Conservation (phyloP, 768 basidiomycete genomes). For the Rhodotorula graminis region DNA sequence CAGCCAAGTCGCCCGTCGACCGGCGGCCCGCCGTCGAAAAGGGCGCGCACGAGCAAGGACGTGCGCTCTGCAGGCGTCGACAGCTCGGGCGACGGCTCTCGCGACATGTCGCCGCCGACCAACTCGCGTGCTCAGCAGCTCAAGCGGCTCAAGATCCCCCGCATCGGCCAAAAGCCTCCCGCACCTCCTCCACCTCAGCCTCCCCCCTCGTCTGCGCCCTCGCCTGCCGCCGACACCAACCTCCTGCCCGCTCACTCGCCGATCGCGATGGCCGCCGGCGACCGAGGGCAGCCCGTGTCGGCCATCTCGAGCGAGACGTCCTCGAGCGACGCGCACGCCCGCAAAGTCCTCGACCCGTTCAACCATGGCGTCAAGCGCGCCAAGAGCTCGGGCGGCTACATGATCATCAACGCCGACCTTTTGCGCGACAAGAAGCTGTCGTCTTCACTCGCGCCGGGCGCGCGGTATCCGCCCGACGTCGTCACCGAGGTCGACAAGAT, state of each 20-base stretch:
- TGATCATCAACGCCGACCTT: neutral
- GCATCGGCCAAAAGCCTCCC: neutral
- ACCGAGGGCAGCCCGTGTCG: neutral
- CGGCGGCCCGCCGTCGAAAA: no score
- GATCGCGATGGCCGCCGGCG: neutral
- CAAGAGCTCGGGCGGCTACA: slow-evolving; percentile 8
- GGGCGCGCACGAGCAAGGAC: no score
- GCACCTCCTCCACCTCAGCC: neutral
- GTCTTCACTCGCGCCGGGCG: neutral
- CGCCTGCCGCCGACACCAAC: no score
- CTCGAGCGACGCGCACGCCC: neutral
- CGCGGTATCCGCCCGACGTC: neutral
- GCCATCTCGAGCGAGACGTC: neutral
- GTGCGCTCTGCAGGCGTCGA: no score
- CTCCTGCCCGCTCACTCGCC: no score
- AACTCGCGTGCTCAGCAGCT: neutral
- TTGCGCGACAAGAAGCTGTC: neutral
- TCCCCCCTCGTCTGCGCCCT: no score
- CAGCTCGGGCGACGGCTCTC: neutral
- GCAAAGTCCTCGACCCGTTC: slow-evolving; percentile 1
- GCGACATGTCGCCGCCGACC: no score
- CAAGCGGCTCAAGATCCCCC: neutral
- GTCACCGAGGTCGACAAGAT: slow-evolving; percentile 5
- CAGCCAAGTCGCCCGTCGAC: no score
- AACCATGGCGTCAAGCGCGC: slow-evolving; percentile 4